Base-by-base conservation (phyloP, 805 yeast species). In the Pichia heedii region DNA sequence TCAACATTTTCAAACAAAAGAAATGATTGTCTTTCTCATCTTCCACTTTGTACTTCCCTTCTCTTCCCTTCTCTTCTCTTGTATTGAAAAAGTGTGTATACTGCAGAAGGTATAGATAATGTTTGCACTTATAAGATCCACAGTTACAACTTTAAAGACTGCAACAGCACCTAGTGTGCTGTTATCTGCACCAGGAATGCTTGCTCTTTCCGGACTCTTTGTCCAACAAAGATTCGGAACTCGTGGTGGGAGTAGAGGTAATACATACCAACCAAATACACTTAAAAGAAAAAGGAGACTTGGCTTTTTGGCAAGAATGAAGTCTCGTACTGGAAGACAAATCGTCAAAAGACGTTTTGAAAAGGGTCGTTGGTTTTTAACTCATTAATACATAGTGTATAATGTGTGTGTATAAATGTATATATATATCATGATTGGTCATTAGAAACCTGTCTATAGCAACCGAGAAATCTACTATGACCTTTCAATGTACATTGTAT, bases 231-330 rank as follows among this genome's bases (percentile, higher is more conserved):
- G 67, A 53, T 61, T 65, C 58, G 60, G 62, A 33, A 47, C 57
- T 35, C 58, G 62, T 65, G 96, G 71, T 81, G 89, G 83, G 81
- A 86, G 60, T 33, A 79, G 96, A 67, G 97, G 98, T 65, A 84
- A 86, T 67, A 86, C 96, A 18, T 90, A 83, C 65, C 97, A 90
- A 65, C 98, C 98, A 41, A 81, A 87, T 48, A 87, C 94, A 5
- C 68, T 86, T 50, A 86, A 84, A 61, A 76, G 97, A 62, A 93
- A 93, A 70, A 81, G 96, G 63, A 79, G 84, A 29, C 72, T 84
- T 45, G 98, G 98, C 0, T 93, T 89, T 55, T 70, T 93, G 60
- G 87, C 95, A 12, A 77, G 97, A 60, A 75, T 83, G 64, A 77
- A 80, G 58, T 66, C 83, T 7, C 76, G 73, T 54, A 73, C 76